Evolutionary conservation across 352 stramenopile genomes (phyloP), one percentile per base, ranked within the genome.

Genomic region (Lagenidium sp.): DNA sequence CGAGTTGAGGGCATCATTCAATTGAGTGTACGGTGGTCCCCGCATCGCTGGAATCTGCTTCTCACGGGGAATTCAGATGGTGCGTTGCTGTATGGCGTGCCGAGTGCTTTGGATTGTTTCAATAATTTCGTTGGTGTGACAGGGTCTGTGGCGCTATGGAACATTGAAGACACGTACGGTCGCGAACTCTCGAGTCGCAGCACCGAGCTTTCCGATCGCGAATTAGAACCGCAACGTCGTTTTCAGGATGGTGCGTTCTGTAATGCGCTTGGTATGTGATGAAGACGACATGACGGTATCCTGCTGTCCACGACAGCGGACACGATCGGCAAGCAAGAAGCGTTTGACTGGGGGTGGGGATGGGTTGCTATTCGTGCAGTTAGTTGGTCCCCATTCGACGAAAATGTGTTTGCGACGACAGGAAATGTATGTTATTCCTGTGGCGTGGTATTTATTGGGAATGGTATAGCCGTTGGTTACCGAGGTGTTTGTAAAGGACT

Each of bases 211-310:
- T 0, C 36, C 60, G 11, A 32, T 36, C 24, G 47, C 4, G 45
- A 67, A 16, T 53, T 86, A 5, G 76, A 91, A 23, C 81, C 81
- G 2, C 78, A 88, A 53, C 57, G 74, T 2, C 69, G 74, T 29
- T 94, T 85, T 41, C 78, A 94, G 53, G 76, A 90, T 23, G 78
- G 81, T 93, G 53, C 35, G 64, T n/a, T n/a, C n/a, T n/a, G n/a
- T n/a, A n/a, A n/a, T n/a, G n/a, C n/a, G n/a, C n/a, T n/a, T n/a
- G n/a, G n/a, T n/a, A n/a, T n/a, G n/a, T n/a, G n/a, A n/a, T n/a
- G n/a, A n/a, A n/a, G n/a, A n/a, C n/a, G n/a, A n/a, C n/a, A n/a
- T n/a, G n/a, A n/a, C n/a, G n/a, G n/a, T n/a, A n/a, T n/a, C n/a
- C n/a, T n/a, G n/a, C n/a, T n/a, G 23, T 28, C 43, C 37, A 15